A percentile compares a stretch with the other conserved stretches of the same genome.
These are phyloP conservation scores for Bacidia gigantensis DNA, from an alignment of 495 filamentous ascomycete genomes.

Conservation along the genomic window DNA sequence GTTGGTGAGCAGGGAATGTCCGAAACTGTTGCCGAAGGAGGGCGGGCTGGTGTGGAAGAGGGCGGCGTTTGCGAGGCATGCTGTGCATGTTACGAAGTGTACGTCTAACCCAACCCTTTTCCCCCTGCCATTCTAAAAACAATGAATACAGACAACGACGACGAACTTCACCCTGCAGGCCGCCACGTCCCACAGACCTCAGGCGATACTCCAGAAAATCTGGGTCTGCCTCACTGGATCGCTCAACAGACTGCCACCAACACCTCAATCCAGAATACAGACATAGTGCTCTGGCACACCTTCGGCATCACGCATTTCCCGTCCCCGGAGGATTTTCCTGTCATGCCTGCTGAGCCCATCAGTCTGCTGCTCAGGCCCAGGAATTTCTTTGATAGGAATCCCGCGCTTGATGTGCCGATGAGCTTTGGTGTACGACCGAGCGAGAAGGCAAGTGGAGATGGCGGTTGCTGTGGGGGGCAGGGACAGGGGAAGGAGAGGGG, in stretches of 20 bases:
- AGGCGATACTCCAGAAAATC: slow-evolving; percentile 51
- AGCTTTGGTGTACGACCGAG: slow-evolving; percentile 63
- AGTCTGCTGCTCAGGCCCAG: slow-evolving; percentile 68
- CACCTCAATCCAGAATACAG: slow-evolving; percentile 66
- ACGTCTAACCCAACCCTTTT: slow-evolving; percentile 23
- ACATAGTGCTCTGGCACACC: slow-evolving; percentile 92
- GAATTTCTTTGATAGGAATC: slow-evolving; percentile 80
- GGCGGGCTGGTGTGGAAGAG: slow-evolving; percentile 85
- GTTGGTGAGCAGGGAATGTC: slow-evolving; percentile 75
- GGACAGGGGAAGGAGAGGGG: slow-evolving; percentile 27
- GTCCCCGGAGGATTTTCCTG: slow-evolving; percentile 80
- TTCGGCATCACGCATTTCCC: slow-evolving; percentile 92
- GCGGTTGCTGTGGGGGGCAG: slow-evolving; percentile 13
- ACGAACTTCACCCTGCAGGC: slow-evolving; percentile 83
- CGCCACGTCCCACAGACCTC: slow-evolving; percentile 89
- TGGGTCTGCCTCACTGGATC: slow-evolving; percentile 74
- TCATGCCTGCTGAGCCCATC: slow-evolving; percentile 92
- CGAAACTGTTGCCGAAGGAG: slow-evolving; percentile 66
- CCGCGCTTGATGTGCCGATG: slow-evolving; percentile 75
- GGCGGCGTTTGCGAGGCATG: slow-evolving; percentile 78
- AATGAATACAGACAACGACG: slow-evolving; percentile 49
- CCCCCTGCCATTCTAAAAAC: slow-evolving; percentile 1
- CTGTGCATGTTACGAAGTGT: slow-evolving; percentile 90
- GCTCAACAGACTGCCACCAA: slow-evolving; percentile 41
- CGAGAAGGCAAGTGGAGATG: slow-evolving; percentile 36